These are phyloP conservation scores for Aspergillus hiratsukae DNA, from an alignment of 2,329 filamentous ascomycete species.

Conservation along the genomic window DNA sequence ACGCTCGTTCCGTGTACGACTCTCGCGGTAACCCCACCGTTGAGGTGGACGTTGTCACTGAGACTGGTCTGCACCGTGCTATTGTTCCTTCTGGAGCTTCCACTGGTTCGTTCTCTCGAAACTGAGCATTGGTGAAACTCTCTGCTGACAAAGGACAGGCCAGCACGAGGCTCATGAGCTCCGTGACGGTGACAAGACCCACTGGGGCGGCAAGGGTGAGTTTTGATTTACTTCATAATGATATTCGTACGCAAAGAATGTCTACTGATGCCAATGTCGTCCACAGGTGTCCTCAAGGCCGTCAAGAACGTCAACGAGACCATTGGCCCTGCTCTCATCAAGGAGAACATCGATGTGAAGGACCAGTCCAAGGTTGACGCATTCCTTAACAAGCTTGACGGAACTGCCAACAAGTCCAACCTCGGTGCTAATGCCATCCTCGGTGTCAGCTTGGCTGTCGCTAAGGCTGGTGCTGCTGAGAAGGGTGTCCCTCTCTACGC, in stretches of 20 bases:
- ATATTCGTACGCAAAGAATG: background rate
- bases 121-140: no score
- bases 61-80: constrained; percentile 93
- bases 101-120: constrained; percentile 61
- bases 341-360: constrained; percentile 78
- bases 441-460: constrained; percentile 76
- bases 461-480: constrained; percentile 85
- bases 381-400: constrained; percentile 82
- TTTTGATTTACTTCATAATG: constrained; percentile 7
- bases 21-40: constrained; percentile 97
- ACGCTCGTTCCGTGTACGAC: constrained; percentile 96
- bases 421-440: constrained; percentile 86
- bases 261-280: background rate
- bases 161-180: constrained; percentile 90
- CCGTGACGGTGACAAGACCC: constrained; percentile 81
- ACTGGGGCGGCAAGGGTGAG: constrained; percentile 78
- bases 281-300: constrained; percentile 65
- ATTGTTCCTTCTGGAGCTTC: constrained; percentile 97
- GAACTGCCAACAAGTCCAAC: constrained; percentile 80
- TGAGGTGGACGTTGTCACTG: constrained; percentile 94
- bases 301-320: constrained; percentile 79
- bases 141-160: constrained; percentile 50
- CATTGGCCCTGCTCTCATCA: constrained; percentile 77
- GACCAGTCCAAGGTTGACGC: constrained; percentile 79
- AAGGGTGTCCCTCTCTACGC: constrained; percentile 84